Base-by-base conservation (phyloP, 2,329 filamentous ascomycete species). In the Talaromyces sp. region DNA sequence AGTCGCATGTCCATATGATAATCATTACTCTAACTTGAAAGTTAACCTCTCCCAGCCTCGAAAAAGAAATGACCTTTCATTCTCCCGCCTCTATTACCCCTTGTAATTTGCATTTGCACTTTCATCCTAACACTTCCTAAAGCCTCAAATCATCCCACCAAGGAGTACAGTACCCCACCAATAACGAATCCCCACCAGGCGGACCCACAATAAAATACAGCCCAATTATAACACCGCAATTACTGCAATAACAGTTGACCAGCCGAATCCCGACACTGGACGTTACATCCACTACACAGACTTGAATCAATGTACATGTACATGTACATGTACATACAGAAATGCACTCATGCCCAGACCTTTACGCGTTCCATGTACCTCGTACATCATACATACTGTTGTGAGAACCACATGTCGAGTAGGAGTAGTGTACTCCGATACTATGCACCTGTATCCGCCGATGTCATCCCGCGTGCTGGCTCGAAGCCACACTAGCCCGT, bases 381-480 rank as follows among this genome's bases (percentile, higher is more conserved):
- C n/a, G n/a, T n/a, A n/a, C n/a, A n/a, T n/a, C 5, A 24, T 27
- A 43, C 19, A 43, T 27, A 27, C 9, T 4, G 9, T 5, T 9
- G 24, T n/a, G 29, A 49, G 19, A n/a, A 36, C 33, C 27, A 20
- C 8, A 19, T 20, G 24, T 27, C n/a, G 35, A 33, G n/a, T 47
- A 56, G 61, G 60, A 63, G 61, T 57, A 62, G 47, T 50, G 52
- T 63, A 53, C 60, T 63, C 61, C 61, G 61, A 54, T 36, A 29
- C n/a, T 27, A 27, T 44, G 46, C 56, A 53, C 54, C n/a, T 49
- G 9, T 27, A 27, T 27, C 24, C 24, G 24, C 24, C 49, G 49
- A 59, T 62, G 58, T 62, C 56, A 60, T 63, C 50, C 51, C 51
- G 56, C 59, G 45, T 54, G 54, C n/a, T 53, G 57, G 57, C 59